Base-by-base conservation (phyloP, 2,329 filamentous ascomycete species). In the Calonectria montana region DNA sequence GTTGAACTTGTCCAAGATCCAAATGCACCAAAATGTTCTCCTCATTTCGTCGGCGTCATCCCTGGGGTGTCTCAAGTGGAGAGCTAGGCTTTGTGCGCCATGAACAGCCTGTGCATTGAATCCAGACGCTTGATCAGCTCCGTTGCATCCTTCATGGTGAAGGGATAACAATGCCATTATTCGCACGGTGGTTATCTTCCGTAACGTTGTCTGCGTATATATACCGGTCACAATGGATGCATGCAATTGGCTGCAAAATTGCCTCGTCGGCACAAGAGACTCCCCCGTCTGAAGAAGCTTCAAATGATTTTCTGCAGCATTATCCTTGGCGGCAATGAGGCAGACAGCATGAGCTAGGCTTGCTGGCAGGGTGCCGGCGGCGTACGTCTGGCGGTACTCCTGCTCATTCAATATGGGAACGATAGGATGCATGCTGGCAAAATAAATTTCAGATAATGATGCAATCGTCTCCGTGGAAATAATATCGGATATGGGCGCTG, bases 1-100 rank as follows among this genome's bases (percentile, higher is more conserved):
- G 21, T 67, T 67, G n/a, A 67, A 50, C n/a, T 53, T n/a, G 39
- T 67, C 65, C 3, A 67, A 39, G 35, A 37, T 61, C 50, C 50
- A 67, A 18, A 67, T 29, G 15, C 65, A 67, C 65, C 65, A 67
- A 31, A 67, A 67, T 25, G 53, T 27, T 18, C 50, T 55, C 29
- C 29, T 61, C 39, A 67, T 57, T 12, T 59, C 48, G 27, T 21
- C 27, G 15, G n/a, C 39, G 18, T 59, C 29, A 37, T 67, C 48
- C 41, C n/a, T 12, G 15, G 65, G 65, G 5, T 29, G 50, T n/a
- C 41, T 21, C 8, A 67, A 35, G 7, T 67, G 65, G 9, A 67
- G 27, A 18, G 21, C 65, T 31, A 67, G 25, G 8, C 37, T 67
- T 47, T 45, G 59, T 23, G 64, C 64, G 21, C 39, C 39, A n/a